These are phyloP conservation scores for Boletus sp. DNA, from an alignment of 768 basidiomycete genomes.

Conservation along the genomic window DNA sequence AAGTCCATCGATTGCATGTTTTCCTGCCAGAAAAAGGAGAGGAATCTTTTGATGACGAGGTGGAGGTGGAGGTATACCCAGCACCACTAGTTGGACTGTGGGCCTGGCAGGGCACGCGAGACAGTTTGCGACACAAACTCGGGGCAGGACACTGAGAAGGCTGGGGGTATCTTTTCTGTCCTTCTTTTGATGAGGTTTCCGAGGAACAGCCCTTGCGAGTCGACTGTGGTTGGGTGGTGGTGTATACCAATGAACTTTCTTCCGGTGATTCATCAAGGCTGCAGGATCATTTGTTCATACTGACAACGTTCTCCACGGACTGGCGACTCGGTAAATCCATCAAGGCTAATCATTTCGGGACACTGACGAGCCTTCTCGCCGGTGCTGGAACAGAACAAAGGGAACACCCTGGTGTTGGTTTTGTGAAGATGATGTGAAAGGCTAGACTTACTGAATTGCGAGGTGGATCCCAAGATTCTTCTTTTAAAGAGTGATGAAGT, in stretches of 20 bases:
- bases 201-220: neutral
- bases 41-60: neutral
- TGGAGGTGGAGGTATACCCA: neutral
- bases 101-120: neutral
- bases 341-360: neutral
- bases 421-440: neutral
- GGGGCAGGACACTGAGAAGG: neutral
- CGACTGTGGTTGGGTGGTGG: slow-evolving; percentile 8
- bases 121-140: neutral
- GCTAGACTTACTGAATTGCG: too few species aligned
- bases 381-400: slow-evolving; percentile 11
- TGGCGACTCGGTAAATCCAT: neutral
- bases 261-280: slow-evolving; percentile 26
- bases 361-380: slow-evolving; percentile 18
- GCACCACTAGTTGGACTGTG: neutral
- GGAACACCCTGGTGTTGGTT: neutral
- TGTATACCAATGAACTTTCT: slow-evolving; percentile 18
- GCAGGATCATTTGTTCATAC: slow-evolving; percentile 27
- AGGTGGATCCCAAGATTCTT: too few species aligned
- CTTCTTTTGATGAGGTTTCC: neutral
- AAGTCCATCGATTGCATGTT: neutral
- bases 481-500: too few species aligned
- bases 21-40: neutral
- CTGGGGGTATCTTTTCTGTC: neutral
- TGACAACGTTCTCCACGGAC: slow-evolving; percentile 3